Base-by-base conservation (phyloP, 345 rosid species). In the Alliaria petiolata region DNA sequence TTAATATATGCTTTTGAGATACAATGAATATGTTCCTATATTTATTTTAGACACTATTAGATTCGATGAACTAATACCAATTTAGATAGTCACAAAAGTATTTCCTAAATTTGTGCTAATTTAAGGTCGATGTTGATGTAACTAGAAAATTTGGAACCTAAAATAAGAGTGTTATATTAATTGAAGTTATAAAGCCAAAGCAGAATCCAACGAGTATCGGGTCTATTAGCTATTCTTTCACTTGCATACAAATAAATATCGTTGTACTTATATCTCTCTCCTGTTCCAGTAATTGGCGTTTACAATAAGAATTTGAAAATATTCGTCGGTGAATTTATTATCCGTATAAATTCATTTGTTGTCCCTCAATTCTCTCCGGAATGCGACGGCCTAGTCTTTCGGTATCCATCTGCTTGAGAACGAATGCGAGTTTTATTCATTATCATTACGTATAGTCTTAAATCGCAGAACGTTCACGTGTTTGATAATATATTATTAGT, bases 151-250 rank as follows among this genome's bases (percentile, higher is more conserved):
- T 8, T 17, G 35, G 12, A 57, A 60, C 36, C 28, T 43, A 28
- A 28, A 28, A 11, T 15, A 60, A 59, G 17, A 59, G 36, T 52
- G 26, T 30, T 50, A 39, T 12, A 20, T 17, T 13, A 13, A 17
- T 28, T 39, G 17, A 50, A 39, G 17, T 60, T 36, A 42, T 20
- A 62, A 71, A 62, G 62, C 62, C 63, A 62, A 52, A 62, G 62
- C n/a, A 62, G 15, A 71, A 71, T 51, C 62, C 52, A 51, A 39
- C 35, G 61, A 70, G 68, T 17, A 50, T 70, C 75, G 25, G 14
- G 61, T 62, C 53, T 44, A n/a, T 53, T 20, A 31, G 46, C 62
- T 61, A 53, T 62, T 71, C 9, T 62, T 62, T 53, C 55, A 71
- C 69, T 62, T 42, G 38, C 17, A 43, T 52, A 71, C 62, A 62